phyloP scores from a whole-genome alignment of 257 asterid genomes.

The Vinca minor region DNA sequence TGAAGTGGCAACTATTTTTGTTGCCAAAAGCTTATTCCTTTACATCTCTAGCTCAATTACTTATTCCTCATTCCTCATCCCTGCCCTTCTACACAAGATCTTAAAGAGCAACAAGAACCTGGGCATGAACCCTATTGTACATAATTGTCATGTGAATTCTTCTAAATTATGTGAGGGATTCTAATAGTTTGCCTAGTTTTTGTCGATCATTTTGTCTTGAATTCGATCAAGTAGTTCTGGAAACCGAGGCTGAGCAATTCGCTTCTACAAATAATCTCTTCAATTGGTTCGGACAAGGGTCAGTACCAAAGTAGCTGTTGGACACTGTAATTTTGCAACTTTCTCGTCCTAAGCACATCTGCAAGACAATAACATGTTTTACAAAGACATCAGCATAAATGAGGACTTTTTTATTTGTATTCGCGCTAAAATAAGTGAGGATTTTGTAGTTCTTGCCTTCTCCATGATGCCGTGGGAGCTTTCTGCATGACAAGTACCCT shows the following conservation, averaged over 20 bases:
- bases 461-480: constrained; percentile 34
- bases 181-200: not conserved
- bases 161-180: not conserved
- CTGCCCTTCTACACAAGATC: not conserved
- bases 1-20: not conserved
- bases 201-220: not conserved
- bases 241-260: constrained; percentile 24
- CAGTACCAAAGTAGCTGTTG: constrained; percentile 38
- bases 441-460: constrained; percentile 23
- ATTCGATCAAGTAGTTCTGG: not conserved
- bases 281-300: constrained; percentile 51
- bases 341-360: constrained; percentile 44
- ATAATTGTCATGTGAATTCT: not conserved
- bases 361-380: constrained; percentile 4
- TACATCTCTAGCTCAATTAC: not conserved
- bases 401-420: not conserved
- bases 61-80: not conserved
- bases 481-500: constrained; percentile 42
- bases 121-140: not conserved
- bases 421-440: not conserved
- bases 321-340: constrained; percentile 42
- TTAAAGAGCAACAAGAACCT: too few relatives aligned
- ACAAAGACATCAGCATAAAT: not conserved
- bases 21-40: not conserved
- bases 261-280: constrained; percentile 49